These are phyloP conservation scores for Aspergillus amoenus DNA, from an alignment of 2,329 filamentous ascomycete species.

Conservation along the genomic window DNA sequence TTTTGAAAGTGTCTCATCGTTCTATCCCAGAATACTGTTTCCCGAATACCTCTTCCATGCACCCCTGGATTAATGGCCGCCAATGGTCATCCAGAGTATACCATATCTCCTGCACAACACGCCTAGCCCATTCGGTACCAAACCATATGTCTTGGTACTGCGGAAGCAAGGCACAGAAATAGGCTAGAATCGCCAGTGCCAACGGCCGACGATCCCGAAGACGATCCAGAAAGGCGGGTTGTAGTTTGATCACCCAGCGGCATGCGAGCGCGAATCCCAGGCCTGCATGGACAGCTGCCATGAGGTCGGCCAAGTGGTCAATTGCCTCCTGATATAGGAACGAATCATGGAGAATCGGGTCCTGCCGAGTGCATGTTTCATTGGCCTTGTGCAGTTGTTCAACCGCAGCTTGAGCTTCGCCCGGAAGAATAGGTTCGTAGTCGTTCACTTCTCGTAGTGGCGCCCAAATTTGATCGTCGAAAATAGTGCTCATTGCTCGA, in stretches of 20 bases:
- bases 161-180: conserved; percentile 60
- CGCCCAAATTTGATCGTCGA: conserved; percentile 27
- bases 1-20: background rate
- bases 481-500: conserved; percentile 19
- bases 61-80: conserved; percentile 30
- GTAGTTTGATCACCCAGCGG: conserved; percentile 39
- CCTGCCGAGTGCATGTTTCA: conserved; percentile 18
- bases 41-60: conserved; percentile 33
- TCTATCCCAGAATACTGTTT: conserved; percentile 17
- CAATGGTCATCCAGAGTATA: conserved; percentile 30
- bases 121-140: conserved; percentile 63
- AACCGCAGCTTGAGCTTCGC: conserved; percentile 21
- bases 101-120: conserved; percentile 64
- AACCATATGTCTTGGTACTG: conserved; percentile 64
- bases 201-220: conserved; percentile 38
- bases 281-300: conserved; percentile 29
- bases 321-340: conserved; percentile 26
- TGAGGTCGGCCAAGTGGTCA: conserved; percentile 27
- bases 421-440: conserved; percentile 20
- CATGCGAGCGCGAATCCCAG: conserved; percentile 52
- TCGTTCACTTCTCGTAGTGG: conserved; percentile 29
- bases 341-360: conserved; percentile 24
- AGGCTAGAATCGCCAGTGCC: conserved; percentile 58
- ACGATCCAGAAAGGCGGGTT: conserved; percentile 35
- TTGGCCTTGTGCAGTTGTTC: conserved; percentile 29